Evolutionary conservation across 768 basidiomycete species (phyloP), one percentile per base, ranked within the genome.

Genomic region (Tephrocybe sp.): DNA sequence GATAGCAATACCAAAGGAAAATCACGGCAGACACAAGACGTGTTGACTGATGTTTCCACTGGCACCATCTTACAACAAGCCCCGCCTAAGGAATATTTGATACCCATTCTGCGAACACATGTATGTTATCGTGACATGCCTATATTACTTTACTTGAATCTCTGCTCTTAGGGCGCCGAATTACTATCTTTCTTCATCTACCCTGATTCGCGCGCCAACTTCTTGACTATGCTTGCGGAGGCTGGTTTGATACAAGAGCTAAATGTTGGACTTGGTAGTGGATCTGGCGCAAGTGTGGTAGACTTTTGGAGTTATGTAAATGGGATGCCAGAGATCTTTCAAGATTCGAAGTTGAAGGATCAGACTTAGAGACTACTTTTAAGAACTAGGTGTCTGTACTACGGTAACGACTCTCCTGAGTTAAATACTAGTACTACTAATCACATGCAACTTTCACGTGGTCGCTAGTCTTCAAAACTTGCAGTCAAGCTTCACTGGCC

Each of bases 151-250:
- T 46, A n/a, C 51, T 49, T 21, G 26, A 31, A 4, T 13, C 24
- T 48, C 27, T 16, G 11, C 9, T 27, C 4, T 26, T 52, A 91
- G 89, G 79, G 77, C 30, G 69, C 72, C 22, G 65, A 76, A 2
- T 67, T 92, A 36, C 64, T 90, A 32, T 72, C 66, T 12, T 67
- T 75, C 1, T 89, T 90, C 59, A 67, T 89, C 34, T 92, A 78
- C 59, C 89, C 90, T 1, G 86, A 89, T 49, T 89, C 90, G 11
- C 80, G 89, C 4, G 82, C 79, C 2, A 73, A 78, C 46, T 83
- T 91, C 46, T 55, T 87, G n/a, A 66, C 74, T 42, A 68, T 89
- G 18, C 57, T 90, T 8, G 68, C 64, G 16, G 67, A 63, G 7
- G 78, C 75, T 1, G 79, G 76, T 4, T 55, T 86, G 3, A 58